Percentiles rank a stretch among this genome's conserved stretches.
phyloP scores from a whole-genome alignment of 371 early-diverging fungal genomes.

The Quaeritorhiza haematococci region DNA sequence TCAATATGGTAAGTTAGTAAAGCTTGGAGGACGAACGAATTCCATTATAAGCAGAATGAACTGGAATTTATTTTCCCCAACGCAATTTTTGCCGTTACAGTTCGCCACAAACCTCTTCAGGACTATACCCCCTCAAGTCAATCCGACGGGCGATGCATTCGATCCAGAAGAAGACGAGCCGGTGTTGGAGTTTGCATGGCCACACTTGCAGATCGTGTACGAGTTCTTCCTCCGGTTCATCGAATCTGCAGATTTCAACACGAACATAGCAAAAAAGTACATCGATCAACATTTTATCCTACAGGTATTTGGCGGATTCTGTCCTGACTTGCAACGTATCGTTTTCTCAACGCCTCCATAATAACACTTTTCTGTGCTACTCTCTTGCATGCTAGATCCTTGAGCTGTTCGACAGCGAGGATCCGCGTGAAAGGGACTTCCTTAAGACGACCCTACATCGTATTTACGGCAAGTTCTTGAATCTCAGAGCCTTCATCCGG shows the following conservation, averaged over 20 bases:
- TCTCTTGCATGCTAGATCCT: too few relatives aligned
- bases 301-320: conserved; percentile 48
- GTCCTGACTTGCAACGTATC: too few relatives aligned
- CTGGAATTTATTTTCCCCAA: not conserved
- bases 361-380: conserved; percentile 2
- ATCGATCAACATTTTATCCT: conserved; percentile 91
- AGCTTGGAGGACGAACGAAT: not conserved
- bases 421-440: conserved; percentile 95
- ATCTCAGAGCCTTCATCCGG: conserved; percentile 89
- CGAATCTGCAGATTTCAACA: conserved; percentile 94
- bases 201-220: conserved; percentile 94
- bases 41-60: not conserved
- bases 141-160: conserved; percentile 85
- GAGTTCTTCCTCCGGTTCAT: conserved; percentile 94
- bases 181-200: conserved; percentile 92
- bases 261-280: conserved; percentile 87
- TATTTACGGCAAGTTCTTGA: conserved; percentile 95
- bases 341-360: too few relatives aligned
- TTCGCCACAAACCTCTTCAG: conserved; percentile 89
- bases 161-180: conserved; percentile 99
- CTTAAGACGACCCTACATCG: conserved; percentile 95
- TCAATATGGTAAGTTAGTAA: conserved; percentile 77
- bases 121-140: conserved; percentile 87
- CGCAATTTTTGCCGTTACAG: conserved; percentile 36
- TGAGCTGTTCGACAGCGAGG: conserved; percentile 94